These are phyloP conservation scores for Calonectria montana DNA, from an alignment of 2,329 filamentous ascomycete genomes.

Conservation along the genomic window DNA sequence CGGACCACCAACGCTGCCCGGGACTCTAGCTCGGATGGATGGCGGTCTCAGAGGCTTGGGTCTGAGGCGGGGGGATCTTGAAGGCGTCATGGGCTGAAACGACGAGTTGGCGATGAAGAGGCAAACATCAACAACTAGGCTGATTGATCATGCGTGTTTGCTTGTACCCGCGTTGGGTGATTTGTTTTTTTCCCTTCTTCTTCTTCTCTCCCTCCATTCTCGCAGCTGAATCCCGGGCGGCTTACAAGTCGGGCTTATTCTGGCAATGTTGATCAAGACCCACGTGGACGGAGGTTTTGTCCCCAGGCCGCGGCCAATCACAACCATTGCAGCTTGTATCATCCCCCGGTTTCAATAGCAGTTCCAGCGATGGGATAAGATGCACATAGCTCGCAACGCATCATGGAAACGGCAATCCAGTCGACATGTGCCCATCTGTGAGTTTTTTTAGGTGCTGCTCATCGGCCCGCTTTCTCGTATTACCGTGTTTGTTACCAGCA, in stretches of 20 bases:
- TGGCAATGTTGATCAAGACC: background rate
- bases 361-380: background rate
- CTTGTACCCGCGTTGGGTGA: background rate
- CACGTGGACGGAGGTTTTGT: background rate
- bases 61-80: background rate
- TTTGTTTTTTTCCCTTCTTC: background rate
- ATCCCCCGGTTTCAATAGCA: background rate
- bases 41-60: background rate
- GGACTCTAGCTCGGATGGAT: background rate
- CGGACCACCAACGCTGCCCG: background rate
- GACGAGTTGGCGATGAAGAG: background rate
- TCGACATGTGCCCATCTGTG: slow-evolving; percentile 4
- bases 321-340: background rate
- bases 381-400: background rate
- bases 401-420: slow-evolving; percentile 7
- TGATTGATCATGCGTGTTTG: background rate
- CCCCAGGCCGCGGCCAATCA: background rate
- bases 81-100: background rate
- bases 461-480: background rate
- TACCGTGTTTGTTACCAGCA: background rate
- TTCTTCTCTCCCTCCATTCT: background rate
- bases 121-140: background rate
- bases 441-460: background rate
- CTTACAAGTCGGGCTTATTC: background rate
- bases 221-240: background rate